These are phyloP conservation scores for Mikania micrantha DNA, from an alignment of 129 eudicot genomes.

Conservation along the genomic window DNA sequence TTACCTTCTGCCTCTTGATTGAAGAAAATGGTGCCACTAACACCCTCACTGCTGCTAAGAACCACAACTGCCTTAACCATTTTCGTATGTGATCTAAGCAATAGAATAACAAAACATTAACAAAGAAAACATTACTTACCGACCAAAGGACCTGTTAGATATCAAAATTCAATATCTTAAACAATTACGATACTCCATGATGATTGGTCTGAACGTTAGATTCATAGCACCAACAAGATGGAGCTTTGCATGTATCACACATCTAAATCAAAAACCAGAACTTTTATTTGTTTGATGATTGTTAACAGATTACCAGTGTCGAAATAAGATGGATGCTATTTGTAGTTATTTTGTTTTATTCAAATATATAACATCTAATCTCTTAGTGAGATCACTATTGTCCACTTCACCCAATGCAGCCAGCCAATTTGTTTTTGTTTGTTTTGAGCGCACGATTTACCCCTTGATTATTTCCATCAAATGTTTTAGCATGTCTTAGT, in stretches of 20 bases:
- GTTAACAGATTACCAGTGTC: neutral
- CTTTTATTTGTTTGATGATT: neutral
- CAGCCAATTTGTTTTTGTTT: too few species aligned
- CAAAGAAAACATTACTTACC: conserved; percentile 12
- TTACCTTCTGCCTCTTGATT: conserved; percentile 83
- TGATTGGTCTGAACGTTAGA: neutral
- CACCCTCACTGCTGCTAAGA: conserved; percentile 90
- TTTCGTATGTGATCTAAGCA: conserved; percentile 68
- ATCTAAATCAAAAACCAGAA: neutral
- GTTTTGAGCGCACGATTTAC: too few species aligned
- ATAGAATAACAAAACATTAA: conserved; percentile 5
- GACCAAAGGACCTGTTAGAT: neutral
- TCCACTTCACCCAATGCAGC: too few species aligned
- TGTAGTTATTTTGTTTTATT: too few species aligned
- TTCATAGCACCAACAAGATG: neutral
- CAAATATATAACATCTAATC: too few species aligned
- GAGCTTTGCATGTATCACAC: conserved; percentile 2
- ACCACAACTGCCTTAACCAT: conserved; percentile 96
- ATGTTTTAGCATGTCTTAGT: too few species aligned
- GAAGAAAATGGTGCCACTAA: conserved; percentile 75
- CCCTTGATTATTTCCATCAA: too few species aligned
- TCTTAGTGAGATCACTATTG: too few species aligned
- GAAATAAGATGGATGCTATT: neutral
- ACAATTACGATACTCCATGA: neutral
- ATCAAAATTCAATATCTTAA: neutral